phyloP scores from a whole-genome alignment of 495 filamentous ascomycete species.

The Wilcoxina mikolae region DNA sequence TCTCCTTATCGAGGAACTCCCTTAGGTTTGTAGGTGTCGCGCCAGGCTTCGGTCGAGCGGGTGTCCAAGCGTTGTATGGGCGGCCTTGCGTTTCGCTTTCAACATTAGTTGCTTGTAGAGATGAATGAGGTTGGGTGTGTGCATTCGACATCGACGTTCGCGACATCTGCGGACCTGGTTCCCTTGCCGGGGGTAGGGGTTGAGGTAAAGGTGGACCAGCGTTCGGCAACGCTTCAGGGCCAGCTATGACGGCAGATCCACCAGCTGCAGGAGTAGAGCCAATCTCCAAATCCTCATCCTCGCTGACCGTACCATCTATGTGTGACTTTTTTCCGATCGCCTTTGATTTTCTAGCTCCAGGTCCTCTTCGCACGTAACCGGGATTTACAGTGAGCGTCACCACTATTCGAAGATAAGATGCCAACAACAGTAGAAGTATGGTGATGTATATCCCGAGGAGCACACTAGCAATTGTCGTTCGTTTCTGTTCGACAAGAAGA shows the following conservation, averaged over 20 bases:
- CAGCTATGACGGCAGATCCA: too few species aligned
- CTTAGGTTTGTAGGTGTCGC: not conserved
- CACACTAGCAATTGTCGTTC: slow-evolving; percentile 45
- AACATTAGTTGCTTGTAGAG: too few species aligned
- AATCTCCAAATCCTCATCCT: not conserved
- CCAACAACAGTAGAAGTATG: slow-evolving; percentile 48
- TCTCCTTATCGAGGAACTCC: slow-evolving; percentile 39
- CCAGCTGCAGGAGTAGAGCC: too few species aligned
- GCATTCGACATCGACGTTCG: too few species aligned
- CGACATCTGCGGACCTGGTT: too few species aligned
- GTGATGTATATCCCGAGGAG: slow-evolving; percentile 58
- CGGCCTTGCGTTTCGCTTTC: not conserved
- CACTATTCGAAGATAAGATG: slow-evolving; percentile 53
- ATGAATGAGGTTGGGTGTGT: too few species aligned
- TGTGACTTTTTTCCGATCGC: not conserved
- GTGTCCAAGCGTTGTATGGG: not conserved
- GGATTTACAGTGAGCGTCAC: slow-evolving; percentile 50
- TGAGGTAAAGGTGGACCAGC: too few species aligned
- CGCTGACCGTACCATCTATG: not conserved
- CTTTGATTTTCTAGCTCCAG: slow-evolving; percentile 19
- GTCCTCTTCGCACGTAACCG: slow-evolving; percentile 51
- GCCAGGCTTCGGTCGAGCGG: not conserved
- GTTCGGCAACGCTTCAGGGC: too few species aligned
- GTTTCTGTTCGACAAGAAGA: slow-evolving; percentile 25
- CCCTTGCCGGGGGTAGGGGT: too few species aligned